Evolutionary conservation across 495 filamentous ascomycete genomes (phyloP).

Genomic region (Hypoxylon cercidicola): DNA sequence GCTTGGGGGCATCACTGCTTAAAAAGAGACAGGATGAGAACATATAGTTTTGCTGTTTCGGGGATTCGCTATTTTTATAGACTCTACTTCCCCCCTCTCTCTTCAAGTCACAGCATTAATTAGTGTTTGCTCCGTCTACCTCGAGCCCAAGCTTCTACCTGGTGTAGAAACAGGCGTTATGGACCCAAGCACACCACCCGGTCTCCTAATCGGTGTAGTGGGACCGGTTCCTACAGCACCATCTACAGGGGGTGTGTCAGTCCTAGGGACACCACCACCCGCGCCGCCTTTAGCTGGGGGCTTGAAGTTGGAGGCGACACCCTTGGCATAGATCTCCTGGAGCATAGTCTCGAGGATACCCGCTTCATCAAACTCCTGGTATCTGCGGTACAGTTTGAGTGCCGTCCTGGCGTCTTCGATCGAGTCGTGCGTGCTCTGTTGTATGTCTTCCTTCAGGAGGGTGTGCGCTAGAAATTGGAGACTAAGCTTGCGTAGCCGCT

Average conservation of each 20-base stretch:
- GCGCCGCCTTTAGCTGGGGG: conserved; percentile 64
- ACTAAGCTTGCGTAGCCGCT: conserved; percentile 77
- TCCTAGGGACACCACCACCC: conserved; percentile 38
- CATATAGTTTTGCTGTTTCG: too few species aligned
- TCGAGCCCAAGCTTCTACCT: conserved; percentile 3
- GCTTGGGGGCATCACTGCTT: too few species aligned
- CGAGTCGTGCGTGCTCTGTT: conserved; percentile 87
- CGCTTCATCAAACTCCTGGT: conserved; percentile 84
- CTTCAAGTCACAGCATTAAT: too few species aligned
- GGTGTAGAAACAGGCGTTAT: conserved; percentile 32
- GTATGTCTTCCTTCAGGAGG: conserved; percentile 90
- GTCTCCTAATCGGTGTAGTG: conserved; percentile 42
- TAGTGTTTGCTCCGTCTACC: background rate
- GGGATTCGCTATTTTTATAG: too few species aligned
- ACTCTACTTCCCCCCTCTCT: too few species aligned
- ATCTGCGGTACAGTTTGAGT: conserved; percentile 88
- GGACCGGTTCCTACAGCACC: conserved; percentile 35
- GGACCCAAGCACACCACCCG: background rate
- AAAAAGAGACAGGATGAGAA: too few species aligned
- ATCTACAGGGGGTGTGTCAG: conserved; percentile 50
- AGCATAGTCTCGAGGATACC: conserved; percentile 82
- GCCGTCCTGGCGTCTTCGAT: conserved; percentile 95
- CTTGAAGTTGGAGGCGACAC: conserved; percentile 75
- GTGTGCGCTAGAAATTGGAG: conserved; percentile 89
- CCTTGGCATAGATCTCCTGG: conserved; percentile 82